These are phyloP conservation scores for Suillus weaverae DNA, from an alignment of 768 basidiomycete species.

Conservation along the genomic window DNA sequence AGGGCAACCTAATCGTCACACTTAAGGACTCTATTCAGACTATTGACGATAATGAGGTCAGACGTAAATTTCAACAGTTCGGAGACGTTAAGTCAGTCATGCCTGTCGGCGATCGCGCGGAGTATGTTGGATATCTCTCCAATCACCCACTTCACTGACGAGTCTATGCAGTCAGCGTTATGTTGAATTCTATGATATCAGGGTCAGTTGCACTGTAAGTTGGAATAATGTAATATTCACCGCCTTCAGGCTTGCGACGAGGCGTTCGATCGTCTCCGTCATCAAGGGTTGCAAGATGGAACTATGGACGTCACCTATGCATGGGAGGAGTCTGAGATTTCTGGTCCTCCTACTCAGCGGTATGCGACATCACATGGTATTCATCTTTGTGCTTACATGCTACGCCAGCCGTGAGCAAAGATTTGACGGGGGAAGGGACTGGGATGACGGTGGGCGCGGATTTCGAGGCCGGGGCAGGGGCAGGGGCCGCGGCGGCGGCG, in stretches of 20 bases:
- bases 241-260: constrained; percentile 64
- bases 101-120: constrained; percentile 59
- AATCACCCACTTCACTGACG: constrained; percentile 9
- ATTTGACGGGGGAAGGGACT: constrained; percentile 45
- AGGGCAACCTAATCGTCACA: constrained; percentile 83
- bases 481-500: constrained; percentile 42
- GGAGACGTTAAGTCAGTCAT: constrained; percentile 87
- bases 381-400: constrained; percentile 10
- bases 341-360: constrained; percentile 47
- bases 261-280: constrained; percentile 77
- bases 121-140: constrained; percentile 41
- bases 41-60: constrained; percentile 84
- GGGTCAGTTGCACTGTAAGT: constrained; percentile 46
- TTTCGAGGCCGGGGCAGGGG: constrained; percentile 43
- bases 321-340: constrained; percentile 71
- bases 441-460: constrained; percentile 43
- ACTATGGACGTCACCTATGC: constrained; percentile 85
- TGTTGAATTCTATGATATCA: constrained; percentile 92
- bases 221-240: constrained; percentile 12
- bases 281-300: constrained; percentile 80
- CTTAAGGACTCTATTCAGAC: constrained; percentile 69
- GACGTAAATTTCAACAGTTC: constrained; percentile 82
- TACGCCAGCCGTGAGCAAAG: constrained; percentile 28
- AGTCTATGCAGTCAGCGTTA: constrained; percentile 66
- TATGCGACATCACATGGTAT: constrained; percentile 19